phyloP scores from a whole-genome alignment of 78 protist genomes.

The Anaeramoeba flamelloides region DNA sequence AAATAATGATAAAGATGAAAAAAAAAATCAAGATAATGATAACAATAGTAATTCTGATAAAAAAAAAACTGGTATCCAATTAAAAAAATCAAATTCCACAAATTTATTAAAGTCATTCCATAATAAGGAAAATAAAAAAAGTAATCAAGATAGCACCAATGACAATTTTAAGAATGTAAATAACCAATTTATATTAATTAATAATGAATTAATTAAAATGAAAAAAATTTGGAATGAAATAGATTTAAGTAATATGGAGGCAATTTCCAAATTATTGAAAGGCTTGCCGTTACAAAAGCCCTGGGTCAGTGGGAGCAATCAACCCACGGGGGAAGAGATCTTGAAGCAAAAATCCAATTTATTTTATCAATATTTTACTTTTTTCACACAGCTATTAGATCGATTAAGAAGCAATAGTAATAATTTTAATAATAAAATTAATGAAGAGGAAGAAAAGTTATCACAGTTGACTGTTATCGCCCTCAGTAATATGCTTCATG shows the following conservation, averaged over 20 bases:
- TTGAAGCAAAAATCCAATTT: neutral
- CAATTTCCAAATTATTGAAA: neutral
- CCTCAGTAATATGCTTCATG: neutral
- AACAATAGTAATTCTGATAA: no score
- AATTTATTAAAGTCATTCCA: no score
- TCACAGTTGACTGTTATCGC: neutral
- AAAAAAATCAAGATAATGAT: no score
- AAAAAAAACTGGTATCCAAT: no score
- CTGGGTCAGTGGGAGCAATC: neutral
- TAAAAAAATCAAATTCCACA: no score
- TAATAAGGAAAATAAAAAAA: no score
- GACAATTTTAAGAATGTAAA: no score
- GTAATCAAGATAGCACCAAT: no score
- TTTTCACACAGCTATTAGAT: slow-evolving; percentile 27
- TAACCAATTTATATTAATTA: no score
- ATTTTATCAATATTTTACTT: slow-evolving; percentile 36
- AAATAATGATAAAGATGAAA: no score
- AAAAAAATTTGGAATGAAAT: no score
- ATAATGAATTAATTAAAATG: no score
- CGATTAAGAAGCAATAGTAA: neutral
- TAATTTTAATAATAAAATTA: neutral
- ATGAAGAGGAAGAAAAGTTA: neutral
- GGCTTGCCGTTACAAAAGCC: neutral
- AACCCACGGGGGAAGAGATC: neutral
- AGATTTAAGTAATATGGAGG: neutral